These are phyloP conservation scores for Diaporthe citri DNA, from an alignment of 2,329 filamentous ascomycete species.

Conservation along the genomic window DNA sequence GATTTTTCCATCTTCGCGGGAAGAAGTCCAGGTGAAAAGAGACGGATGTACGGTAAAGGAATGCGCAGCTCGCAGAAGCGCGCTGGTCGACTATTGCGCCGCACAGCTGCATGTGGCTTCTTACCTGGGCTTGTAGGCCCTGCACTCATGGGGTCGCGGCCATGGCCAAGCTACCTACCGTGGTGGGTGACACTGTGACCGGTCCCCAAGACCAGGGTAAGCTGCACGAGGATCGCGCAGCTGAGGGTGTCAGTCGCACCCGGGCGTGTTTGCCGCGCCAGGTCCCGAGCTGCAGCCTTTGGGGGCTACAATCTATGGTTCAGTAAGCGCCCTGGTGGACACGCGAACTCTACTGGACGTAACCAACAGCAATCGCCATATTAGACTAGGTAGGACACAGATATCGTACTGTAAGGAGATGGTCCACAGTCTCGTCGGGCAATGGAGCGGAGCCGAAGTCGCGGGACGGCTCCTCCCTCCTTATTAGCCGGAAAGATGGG, in stretches of 20 bases:
- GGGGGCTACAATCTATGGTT: not conserved
- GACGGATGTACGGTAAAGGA: not conserved
- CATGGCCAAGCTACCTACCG: conserved; percentile 18
- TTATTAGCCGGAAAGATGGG: conserved; percentile 21
- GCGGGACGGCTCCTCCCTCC: conserved; percentile 29
- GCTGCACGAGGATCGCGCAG: conserved; percentile 35
- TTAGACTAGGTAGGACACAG: not conserved
- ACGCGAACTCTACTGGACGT: not conserved
- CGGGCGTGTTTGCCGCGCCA: conserved; percentile 22
- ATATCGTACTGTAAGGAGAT: not conserved
- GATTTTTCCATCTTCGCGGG: not conserved
- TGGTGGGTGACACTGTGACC: conserved; percentile 29
- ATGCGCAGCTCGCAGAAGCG: conserved; percentile 12
- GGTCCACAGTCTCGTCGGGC: conserved; percentile 12
- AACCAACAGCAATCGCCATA: not conserved
- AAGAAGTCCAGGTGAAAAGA: not conserved
- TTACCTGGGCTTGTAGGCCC: conserved; percentile 6
- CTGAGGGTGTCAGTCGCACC: conserved; percentile 31
- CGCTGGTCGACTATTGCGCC: conserved; percentile 22
- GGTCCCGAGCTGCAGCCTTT: not conserved
- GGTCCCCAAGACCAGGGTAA: conserved; percentile 24
- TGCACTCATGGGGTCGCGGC: conserved; percentile 25
- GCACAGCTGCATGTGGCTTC: conserved; percentile 32
- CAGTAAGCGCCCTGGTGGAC: conserved; percentile 27
- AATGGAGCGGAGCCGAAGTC: conserved; percentile 9